phyloP scores from a whole-genome alignment of 2,329 filamentous ascomycete genomes.

The Trichoderma afroharzianum region DNA sequence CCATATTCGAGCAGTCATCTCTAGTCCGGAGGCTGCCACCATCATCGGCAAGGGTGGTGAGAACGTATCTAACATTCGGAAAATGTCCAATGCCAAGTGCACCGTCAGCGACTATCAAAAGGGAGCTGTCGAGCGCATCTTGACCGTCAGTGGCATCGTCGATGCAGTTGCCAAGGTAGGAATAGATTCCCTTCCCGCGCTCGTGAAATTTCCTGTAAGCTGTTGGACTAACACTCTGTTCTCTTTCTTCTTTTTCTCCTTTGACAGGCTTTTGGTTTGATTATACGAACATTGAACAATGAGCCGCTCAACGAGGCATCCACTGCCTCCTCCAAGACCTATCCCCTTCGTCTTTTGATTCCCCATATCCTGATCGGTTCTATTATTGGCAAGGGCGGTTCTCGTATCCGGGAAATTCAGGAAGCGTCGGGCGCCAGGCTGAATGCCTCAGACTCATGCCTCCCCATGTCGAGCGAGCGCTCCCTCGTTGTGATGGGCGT shows the following conservation, averaged over 20 bases:
- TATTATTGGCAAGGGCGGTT: constrained; percentile 96
- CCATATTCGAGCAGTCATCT: constrained; percentile 94
- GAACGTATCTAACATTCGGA: constrained; percentile 95
- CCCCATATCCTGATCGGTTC: constrained; percentile 97
- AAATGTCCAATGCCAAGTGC: constrained; percentile 93
- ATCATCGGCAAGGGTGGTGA: constrained; percentile 98
- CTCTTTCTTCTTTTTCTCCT: neutral
- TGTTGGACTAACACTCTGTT: neutral
- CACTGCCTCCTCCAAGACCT: constrained; percentile 92
- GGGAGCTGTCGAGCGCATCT: constrained; percentile 92
- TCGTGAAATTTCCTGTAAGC: neutral
- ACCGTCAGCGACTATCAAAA: constrained; percentile 98
- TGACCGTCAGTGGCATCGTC: constrained; percentile 94
- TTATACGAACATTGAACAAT: constrained; percentile 97
- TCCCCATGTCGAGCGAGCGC: constrained; percentile 91
- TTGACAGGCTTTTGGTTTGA: constrained; percentile 86
- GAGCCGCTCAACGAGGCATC: constrained; percentile 86
- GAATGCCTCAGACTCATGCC: constrained; percentile 91
- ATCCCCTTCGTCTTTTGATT: constrained; percentile 89
- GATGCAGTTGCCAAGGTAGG: constrained; percentile 93
- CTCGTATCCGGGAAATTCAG: constrained; percentile 96
- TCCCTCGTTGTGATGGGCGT: constrained; percentile 98
- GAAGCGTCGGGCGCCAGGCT: constrained; percentile 94
- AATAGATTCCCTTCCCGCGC: neutral
- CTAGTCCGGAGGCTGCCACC: constrained; percentile 93